Evolutionary conservation across 2,329 filamentous ascomycete genomes (phyloP).

Genomic region (Trichoderma sp.): DNA sequence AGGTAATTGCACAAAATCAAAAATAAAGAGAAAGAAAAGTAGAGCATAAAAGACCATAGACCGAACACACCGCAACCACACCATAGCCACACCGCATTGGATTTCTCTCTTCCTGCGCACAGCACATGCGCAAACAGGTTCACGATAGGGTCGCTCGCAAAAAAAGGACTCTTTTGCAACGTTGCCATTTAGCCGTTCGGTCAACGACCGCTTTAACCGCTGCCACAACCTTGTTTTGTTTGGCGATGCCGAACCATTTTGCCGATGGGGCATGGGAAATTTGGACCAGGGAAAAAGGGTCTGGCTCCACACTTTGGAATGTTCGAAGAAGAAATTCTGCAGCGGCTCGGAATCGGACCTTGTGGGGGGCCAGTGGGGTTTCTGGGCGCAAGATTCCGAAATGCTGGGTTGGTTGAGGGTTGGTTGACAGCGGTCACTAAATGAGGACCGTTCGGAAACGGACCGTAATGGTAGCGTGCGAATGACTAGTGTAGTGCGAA

Average conservation of each 20-base stretch:
- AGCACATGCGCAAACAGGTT: not conserved
- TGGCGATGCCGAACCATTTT: not conserved
- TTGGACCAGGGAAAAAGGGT: not conserved
- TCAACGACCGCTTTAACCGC: not conserved
- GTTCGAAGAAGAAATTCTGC: not conserved
- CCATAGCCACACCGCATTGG: not conserved
- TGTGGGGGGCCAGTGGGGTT: not conserved
- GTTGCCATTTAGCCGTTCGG: conserved; percentile 4
- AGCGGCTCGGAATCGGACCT: not conserved
- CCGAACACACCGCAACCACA: not conserved
- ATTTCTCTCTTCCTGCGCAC: not conserved
- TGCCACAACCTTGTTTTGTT: not conserved
- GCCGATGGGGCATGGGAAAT: not conserved
- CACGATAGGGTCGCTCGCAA: not conserved
- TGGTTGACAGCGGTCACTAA: not conserved
- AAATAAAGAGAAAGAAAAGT: not conserved
- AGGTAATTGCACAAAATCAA: not conserved
- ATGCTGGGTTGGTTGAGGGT: not conserved
- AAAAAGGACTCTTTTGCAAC: not conserved
- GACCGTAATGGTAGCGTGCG: not conserved
- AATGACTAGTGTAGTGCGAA: not conserved
- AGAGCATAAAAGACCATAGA: not conserved
- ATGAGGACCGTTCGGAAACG: not conserved
- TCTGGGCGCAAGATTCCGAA: not conserved
- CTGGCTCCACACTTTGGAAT: not conserved